Conservation (phyloP, 2,329 filamentous ascomycete species). For the Chaetothyriales sp. region DNA sequence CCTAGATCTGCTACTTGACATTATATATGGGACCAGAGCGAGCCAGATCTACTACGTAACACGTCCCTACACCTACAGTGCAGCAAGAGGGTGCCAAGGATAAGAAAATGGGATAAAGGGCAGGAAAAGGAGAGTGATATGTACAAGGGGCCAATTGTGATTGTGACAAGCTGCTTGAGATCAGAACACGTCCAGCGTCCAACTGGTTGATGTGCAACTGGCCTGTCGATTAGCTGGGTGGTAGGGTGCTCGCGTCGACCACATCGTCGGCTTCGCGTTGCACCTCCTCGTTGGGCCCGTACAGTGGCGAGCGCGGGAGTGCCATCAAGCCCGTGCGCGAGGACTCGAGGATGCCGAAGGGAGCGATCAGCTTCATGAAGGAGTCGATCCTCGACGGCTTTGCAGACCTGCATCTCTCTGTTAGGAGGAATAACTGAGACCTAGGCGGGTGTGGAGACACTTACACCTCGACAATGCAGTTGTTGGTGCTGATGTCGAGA, state of each 20-base stretch:
- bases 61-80: no score
- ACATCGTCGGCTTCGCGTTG: constrained; percentile 87
- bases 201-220: not conserved
- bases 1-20: no score
- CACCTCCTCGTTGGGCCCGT: constrained; percentile 56
- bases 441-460: constrained; percentile 24
- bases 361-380: constrained; percentile 87
- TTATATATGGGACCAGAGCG: not conserved
- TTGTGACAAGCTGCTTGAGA: not conserved
- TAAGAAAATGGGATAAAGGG: no score
- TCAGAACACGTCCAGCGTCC: not conserved
- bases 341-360: constrained; percentile 93
- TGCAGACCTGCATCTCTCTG: constrained; percentile 50
- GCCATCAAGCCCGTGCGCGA: constrained; percentile 95
- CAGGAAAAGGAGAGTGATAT: not conserved
- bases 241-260: constrained; percentile 85
- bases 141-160: not conserved
- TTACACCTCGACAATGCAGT: constrained; percentile 95
- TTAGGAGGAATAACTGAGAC: constrained; percentile 11
- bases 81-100: no score
- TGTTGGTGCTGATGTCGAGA: constrained; percentile 92
- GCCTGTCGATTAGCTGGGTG: constrained; percentile 54
- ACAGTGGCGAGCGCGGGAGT: constrained; percentile 78
- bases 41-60: no score
- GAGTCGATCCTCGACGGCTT: constrained; percentile 91